Conservation (phyloP, 352 stramenopile species). For the Ophiocytium majus region DNA sequence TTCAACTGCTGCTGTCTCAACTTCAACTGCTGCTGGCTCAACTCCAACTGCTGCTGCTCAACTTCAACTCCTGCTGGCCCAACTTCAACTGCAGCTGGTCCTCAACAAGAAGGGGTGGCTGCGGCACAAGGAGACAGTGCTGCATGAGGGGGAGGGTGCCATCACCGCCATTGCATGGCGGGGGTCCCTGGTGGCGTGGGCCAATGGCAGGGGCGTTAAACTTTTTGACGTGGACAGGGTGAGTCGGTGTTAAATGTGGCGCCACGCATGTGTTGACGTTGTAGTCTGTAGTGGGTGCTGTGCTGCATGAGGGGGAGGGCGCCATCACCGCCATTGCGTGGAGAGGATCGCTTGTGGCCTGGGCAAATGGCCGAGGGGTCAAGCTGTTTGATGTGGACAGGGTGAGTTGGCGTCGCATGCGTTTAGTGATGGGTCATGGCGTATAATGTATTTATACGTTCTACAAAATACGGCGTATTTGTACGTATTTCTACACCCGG, state of each 20-base stretch:
- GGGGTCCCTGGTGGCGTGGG: constrained; percentile 57
- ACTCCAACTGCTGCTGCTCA: too few species aligned
- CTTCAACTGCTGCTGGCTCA: too few species aligned
- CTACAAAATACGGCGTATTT: background rate
- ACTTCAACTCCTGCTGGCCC: too few species aligned
- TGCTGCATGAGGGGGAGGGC: constrained; percentile 57
- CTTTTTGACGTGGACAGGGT: constrained; percentile 59
- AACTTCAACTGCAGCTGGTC: constrained; percentile 53
- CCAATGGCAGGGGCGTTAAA: constrained; percentile 60
- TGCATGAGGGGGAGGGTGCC: constrained; percentile 59
- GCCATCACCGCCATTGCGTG: constrained; percentile 56
- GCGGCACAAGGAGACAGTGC: constrained; percentile 46
- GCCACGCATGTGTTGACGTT: background rate
- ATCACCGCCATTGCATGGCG: constrained; percentile 59
- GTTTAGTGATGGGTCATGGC: background rate
- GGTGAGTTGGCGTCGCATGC: constrained; percentile 1
- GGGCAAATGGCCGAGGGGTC: constrained; percentile 58
- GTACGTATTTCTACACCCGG: background rate
- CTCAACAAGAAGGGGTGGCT: constrained; percentile 61
- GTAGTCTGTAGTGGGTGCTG: background rate
- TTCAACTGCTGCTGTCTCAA: too few species aligned
- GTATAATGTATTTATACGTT: background rate
- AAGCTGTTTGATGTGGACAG: constrained; percentile 61
- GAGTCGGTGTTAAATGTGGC: background rate
- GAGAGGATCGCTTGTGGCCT: constrained; percentile 58